Base-by-base conservation (phyloP, 1,139 yeast species). In the Wickerhamiella pararugosa region DNA sequence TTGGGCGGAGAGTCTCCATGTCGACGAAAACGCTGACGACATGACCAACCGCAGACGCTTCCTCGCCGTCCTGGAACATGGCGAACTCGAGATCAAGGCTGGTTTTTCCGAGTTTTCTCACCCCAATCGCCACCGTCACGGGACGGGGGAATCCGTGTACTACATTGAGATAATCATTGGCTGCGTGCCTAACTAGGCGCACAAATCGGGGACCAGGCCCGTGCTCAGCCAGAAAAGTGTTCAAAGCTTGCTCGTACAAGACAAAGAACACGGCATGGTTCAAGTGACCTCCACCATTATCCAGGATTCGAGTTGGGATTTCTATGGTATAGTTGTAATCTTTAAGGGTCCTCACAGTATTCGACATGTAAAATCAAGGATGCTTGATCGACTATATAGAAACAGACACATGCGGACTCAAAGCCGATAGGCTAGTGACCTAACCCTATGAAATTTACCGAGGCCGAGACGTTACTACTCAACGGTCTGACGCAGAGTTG, bases 1-100 rank as follows among this genome's bases (percentile, higher is more conserved):
- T 26, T 7, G 50, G 50, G 40, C 52, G 51, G 40, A 51, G 47
- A 6, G 60, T 54, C 11, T 41, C 29, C 26, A 48, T 42, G 37
- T 57, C 57, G 7, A 58, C 58, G 46, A 57, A 58, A 7, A 57
- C 61, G 45, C 55, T 61, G 3, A 54, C 55, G 45, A 55, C 53
- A 25, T 49, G 41, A 29, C 61, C 61, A 7, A 53, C 45, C 5
- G 61, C 60, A 29, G 55, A 54, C 7, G 59, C 59, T n/a, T 29
- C 43, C 3, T 35, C 43, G 7, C 39, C 26, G 25, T 41, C 27
- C 41, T 56, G 60, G 45, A 57, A 58, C 7, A 57, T 56, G 3
- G 56, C 62, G 37, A 57, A 53, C 36, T 56, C 61, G 34, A 53
- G 54, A 41, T 55, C 57, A n/a, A 56, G 59, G 25, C 57, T 53